phyloP scores from a whole-genome alignment of 805 yeast genomes.

The Pichia cephalocereana region DNA sequence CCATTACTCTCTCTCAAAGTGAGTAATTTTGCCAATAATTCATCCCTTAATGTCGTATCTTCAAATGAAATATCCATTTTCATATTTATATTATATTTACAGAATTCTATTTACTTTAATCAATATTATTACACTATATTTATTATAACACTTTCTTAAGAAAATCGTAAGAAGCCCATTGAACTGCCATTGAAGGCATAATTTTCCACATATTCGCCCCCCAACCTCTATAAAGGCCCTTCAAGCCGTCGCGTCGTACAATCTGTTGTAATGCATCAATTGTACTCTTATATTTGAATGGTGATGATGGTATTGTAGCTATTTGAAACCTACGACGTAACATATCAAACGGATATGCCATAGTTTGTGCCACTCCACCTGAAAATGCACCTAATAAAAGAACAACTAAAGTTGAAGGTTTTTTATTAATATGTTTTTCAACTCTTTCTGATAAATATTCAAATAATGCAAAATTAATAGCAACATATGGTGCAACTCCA shows the following conservation, averaged over 20 bases:
- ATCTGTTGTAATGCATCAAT: slow-evolving; percentile 65
- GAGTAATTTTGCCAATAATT: not conserved
- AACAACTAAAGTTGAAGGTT: slow-evolving; percentile 38
- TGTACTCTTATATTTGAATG: slow-evolving; percentile 74
- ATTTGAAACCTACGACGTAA: slow-evolving; percentile 88
- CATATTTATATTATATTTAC: not conserved
- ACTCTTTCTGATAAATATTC: slow-evolving; percentile 61
- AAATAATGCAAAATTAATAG: slow-evolving; percentile 83
- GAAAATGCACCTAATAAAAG: slow-evolving; percentile 74
- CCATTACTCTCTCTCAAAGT: not conserved
- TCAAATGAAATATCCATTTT: not conserved
- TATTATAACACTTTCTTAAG: not conserved
- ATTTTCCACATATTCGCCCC: slow-evolving; percentile 81
- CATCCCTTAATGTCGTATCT: not conserved
- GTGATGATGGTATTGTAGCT: slow-evolving; percentile 73
- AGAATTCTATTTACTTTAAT: not conserved
- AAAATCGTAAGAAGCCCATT: slow-evolving; percentile 64
- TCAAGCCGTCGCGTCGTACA: slow-evolving; percentile 61
- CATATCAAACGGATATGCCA: slow-evolving; percentile 87
- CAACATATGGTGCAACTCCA: slow-evolving; percentile 96
- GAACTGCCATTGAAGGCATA: slow-evolving; percentile 92
- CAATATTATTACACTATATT: not conserved
- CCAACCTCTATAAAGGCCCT: slow-evolving; percentile 65
- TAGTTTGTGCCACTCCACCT: slow-evolving; percentile 83
- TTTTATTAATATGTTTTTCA: slow-evolving; percentile 12